A percentile compares a stretch with the other conserved stretches of the same genome.
These are phyloP conservation scores for Entomortierella parvispora DNA, from an alignment of 192 early-diverging fungal genomes.

Conservation along the genomic window DNA sequence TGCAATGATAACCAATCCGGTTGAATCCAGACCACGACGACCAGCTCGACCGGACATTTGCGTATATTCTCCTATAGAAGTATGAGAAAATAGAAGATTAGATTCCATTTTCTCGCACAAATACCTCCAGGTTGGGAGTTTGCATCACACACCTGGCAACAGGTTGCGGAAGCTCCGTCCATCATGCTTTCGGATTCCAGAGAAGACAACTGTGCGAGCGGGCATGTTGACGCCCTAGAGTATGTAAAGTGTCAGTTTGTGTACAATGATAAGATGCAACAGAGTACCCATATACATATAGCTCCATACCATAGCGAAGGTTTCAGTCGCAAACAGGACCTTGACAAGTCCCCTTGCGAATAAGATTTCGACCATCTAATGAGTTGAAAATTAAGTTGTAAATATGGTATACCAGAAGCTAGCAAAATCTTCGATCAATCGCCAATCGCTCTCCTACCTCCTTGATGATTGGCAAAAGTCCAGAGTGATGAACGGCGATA, in stretches of 20 bases:
- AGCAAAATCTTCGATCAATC: neutral
- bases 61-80: conserved; percentile 89
- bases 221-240: conserved; percentile 98
- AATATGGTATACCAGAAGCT: neutral
- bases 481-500: conserved; percentile 97
- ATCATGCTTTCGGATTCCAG: conserved; percentile 91
- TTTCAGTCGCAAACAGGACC: conserved; percentile 97
- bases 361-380: conserved; percentile 91
- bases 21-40: conserved; percentile 90
- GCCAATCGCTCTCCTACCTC: conserved; percentile 61
- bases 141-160: conserved; percentile 89
- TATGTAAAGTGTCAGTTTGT: too few species aligned
- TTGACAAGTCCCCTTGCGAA: conserved; percentile 91
- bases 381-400: neutral
- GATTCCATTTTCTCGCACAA: neutral
- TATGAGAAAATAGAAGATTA: neutral
- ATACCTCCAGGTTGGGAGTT: too few species aligned
- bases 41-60: conserved; percentile 99
- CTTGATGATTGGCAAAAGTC: conserved; percentile 96
- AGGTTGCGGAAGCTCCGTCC: conserved; percentile 88
- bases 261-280: too few species aligned
- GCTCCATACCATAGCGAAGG: conserved; percentile 90
- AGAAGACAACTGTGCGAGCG: conserved; percentile 93
- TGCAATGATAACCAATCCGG: conserved; percentile 93
- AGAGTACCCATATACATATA: neutral